These are phyloP conservation scores for Rhododendron ovatum DNA, from an alignment of 148 eudicot species.

Conservation along the genomic window DNA sequence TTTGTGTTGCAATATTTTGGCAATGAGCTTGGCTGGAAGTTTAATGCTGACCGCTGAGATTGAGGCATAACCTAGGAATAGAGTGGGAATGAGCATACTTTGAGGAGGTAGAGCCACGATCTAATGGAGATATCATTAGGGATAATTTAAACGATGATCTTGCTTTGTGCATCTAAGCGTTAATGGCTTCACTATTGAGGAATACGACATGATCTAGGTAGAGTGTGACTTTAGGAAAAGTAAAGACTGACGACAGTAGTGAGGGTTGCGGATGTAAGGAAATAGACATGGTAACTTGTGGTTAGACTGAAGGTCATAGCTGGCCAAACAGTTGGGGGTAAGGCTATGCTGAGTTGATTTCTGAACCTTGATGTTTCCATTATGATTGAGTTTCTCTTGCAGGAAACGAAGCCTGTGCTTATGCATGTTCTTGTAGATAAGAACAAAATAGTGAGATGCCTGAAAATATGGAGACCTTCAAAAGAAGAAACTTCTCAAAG, in stretches of 20 bases:
- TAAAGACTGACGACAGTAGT: not conserved
- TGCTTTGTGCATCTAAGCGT: not conserved
- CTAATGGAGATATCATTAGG: not conserved
- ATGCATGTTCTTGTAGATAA: not conserved
- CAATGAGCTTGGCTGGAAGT: slow-evolving; percentile 1
- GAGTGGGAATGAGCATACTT: not conserved
- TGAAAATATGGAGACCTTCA: not conserved
- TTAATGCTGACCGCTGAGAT: not conserved
- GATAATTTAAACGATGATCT: not conserved
- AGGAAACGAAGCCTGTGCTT: not conserved
- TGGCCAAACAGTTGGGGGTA: not conserved
- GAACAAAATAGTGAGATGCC: not conserved
- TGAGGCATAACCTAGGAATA: not conserved
- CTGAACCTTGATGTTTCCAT: not conserved
- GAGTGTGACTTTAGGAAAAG: not conserved
- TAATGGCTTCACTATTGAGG: not conserved
- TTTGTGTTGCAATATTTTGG: not conserved
- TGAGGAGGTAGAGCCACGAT: not conserved
- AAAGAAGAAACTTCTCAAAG: not conserved
- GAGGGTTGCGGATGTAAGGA: not conserved
- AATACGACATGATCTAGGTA: not conserved
- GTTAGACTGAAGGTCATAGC: not conserved
- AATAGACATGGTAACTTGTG: not conserved
- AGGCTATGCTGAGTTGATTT: not conserved
- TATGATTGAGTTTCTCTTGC: not conserved